Conservation (phyloP, 768 basidiomycete species). For the Termitomyces sp. region DNA sequence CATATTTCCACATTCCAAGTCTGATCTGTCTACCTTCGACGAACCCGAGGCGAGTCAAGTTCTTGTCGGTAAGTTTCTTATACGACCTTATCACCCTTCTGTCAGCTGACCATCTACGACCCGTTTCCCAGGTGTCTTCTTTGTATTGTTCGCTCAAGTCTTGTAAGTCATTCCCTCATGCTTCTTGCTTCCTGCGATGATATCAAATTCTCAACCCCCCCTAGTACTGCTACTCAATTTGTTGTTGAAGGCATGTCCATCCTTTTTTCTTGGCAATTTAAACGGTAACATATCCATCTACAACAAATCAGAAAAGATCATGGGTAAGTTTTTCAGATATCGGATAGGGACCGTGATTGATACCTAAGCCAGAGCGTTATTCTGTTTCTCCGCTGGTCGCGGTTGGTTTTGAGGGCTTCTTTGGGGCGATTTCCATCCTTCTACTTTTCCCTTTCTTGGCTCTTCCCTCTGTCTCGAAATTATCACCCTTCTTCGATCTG, state of each 20-base stretch:
- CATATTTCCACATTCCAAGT: slow-evolving; percentile 24
- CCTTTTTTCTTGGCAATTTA: slow-evolving; percentile 4
- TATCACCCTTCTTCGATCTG: slow-evolving; percentile 80
- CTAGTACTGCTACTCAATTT: slow-evolving; percentile 85
- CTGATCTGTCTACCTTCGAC: slow-evolving; percentile 33
- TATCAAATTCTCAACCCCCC: slow-evolving; percentile 4
- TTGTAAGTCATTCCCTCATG: slow-evolving; percentile 54
- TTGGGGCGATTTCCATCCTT: slow-evolving; percentile 78
- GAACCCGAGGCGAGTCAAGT: slow-evolving; percentile 64
- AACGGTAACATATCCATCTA: slow-evolving; percentile 6
- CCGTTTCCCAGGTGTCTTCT: slow-evolving; percentile 64
- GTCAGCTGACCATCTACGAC: slow-evolving; percentile 13
- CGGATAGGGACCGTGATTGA: neutral
- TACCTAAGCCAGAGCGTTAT: slow-evolving; percentile 45
- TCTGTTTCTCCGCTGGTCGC: slow-evolving; percentile 85
- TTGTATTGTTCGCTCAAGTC: slow-evolving; percentile 90
- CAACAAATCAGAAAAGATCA: slow-evolving; percentile 71
- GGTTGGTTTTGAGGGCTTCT: slow-evolving; percentile 92
- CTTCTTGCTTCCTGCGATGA: slow-evolving; percentile 16
- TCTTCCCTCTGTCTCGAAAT: slow-evolving; percentile 55
- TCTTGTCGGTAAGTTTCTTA: slow-evolving; percentile 54
- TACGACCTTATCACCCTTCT: slow-evolving; percentile 12
- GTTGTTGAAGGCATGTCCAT: slow-evolving; percentile 65
- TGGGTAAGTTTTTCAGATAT: slow-evolving; percentile 37
- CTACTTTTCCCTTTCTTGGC: slow-evolving; percentile 78